phyloP scores from a whole-genome alignment of 495 filamentous ascomycete species.

The Symbiotaphrina buchneri region DNA sequence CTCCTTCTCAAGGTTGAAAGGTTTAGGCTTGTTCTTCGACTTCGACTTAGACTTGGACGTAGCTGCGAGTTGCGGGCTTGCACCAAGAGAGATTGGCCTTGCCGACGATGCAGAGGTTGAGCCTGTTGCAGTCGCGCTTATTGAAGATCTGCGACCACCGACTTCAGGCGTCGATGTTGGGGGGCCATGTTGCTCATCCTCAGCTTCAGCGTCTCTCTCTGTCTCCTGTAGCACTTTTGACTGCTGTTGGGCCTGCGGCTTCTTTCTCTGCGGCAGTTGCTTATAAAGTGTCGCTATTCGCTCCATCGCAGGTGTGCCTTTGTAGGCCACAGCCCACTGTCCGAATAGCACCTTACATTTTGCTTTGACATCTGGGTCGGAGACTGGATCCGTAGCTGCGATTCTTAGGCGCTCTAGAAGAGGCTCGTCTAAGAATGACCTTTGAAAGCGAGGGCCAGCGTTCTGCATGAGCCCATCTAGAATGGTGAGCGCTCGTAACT shows the following conservation, averaged over 20 bases:
- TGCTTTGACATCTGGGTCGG: constrained; percentile 62
- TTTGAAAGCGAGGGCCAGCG: constrained; percentile 72
- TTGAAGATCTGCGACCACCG: constrained; percentile 1
- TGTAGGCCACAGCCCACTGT: constrained; percentile 72
- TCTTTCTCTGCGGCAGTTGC: constrained; percentile 44
- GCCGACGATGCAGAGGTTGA: constrained; percentile 10
- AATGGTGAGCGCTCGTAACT: constrained; percentile 73
- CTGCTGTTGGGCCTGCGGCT: constrained; percentile 41
- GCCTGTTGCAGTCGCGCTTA: constrained; percentile 2
- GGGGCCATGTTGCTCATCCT: constrained; percentile 18
- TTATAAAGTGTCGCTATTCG: constrained; percentile 61
- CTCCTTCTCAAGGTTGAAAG: constrained; percentile 7
- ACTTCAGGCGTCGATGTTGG: constrained; percentile 7
- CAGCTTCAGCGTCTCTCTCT: constrained; percentile 37
- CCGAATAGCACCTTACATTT: constrained; percentile 74
- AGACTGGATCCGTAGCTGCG: constrained; percentile 62
- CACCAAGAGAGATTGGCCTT: constrained; percentile 7
- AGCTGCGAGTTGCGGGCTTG: constrained; percentile 3
- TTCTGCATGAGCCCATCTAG: constrained; percentile 92
- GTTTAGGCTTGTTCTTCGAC: constrained; percentile 14
- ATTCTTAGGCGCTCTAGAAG: constrained; percentile 81
- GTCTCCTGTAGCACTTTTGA: constrained; percentile 67
- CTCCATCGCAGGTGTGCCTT: constrained; percentile 59
- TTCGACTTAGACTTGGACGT: constrained; percentile 11
- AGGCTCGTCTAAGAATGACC: constrained; percentile 76